Evolutionary conservation across 164 flowering plant species (phyloP).

Genomic region (Paratinospora sagittata): DNA sequence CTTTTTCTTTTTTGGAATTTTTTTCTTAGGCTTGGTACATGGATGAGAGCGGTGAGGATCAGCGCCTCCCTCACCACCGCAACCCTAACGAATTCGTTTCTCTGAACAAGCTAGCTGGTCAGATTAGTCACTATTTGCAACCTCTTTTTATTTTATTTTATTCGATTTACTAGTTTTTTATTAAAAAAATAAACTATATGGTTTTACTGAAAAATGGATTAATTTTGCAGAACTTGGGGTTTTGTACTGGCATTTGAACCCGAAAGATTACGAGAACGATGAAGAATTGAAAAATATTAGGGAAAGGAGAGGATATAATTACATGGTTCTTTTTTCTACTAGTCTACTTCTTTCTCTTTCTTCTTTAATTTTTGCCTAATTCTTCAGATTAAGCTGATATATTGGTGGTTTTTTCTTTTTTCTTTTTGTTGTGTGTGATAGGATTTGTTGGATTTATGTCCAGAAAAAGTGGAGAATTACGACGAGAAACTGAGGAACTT

Average conservation of each 20-base stretch:
- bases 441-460: constrained; percentile 88
- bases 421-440: constrained; percentile 6
- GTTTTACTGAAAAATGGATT: neutral
- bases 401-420: neutral
- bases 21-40: constrained; percentile 72
- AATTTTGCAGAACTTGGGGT: constrained; percentile 53
- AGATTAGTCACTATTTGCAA: neutral
- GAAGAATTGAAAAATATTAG: constrained; percentile 52
- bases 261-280: constrained; percentile 54
- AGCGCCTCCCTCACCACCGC: constrained; percentile 70
- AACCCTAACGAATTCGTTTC: constrained; percentile 55
- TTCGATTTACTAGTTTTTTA: too few relatives aligned
- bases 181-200: neutral
- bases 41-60: constrained; percentile 69
- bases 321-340: constrained; percentile 39
- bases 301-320: constrained; percentile 62
- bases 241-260: constrained; percentile 64
- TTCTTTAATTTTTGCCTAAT: too few relatives aligned
- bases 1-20: neutral
- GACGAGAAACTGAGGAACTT: constrained; percentile 87
- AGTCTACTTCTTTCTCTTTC: too few relatives aligned
- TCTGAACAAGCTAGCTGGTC: constrained; percentile 52
- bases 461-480: constrained; percentile 71
- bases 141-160: neutral
- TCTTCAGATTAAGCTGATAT: too few relatives aligned